A percentile compares a stretch with the other conserved stretches of the same genome.
These are phyloP conservation scores for Pterulicium gracile DNA, from an alignment of 1,284 basidiomycete genomes.

Conservation along the genomic window DNA sequence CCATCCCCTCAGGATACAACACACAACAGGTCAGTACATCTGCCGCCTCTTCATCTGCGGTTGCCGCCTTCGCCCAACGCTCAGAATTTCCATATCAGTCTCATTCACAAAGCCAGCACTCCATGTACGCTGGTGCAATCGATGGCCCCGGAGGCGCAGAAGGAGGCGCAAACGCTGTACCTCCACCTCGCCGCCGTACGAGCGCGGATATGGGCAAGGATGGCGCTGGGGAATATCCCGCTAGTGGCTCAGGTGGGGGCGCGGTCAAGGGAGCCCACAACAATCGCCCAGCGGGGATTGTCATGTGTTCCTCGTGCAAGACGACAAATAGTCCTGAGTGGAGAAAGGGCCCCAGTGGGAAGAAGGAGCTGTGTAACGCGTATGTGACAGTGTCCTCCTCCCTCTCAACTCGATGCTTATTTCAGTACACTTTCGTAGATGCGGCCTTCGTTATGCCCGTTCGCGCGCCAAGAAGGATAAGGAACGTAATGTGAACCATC, in stretches of 20 bases:
- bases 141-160: constrained; percentile 12
- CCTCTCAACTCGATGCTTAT: constrained; percentile 14
- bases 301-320: constrained; percentile 76
- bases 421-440: constrained; percentile 33
- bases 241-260: constrained; percentile 13
- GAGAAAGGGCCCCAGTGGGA: constrained; percentile 84
- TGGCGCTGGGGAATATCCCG: constrained; percentile 7
- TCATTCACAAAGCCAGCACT: too few species aligned
- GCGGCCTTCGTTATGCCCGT: constrained; percentile 71
- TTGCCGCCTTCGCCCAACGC: too few species aligned
- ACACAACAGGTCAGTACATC: too few species aligned
- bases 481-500: constrained; percentile 22
- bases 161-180: constrained; percentile 38
- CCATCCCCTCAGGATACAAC: too few species aligned
- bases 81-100: too few species aligned
- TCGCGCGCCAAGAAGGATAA: constrained; percentile 79
- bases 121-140: too few species aligned
- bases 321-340: constrained; percentile 85
- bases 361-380: constrained; percentile 92
- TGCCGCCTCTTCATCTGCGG: too few species aligned
- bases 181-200: constrained; percentile 50
- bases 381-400: constrained; percentile 30
- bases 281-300: constrained; percentile 63
- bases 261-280: too few species aligned
- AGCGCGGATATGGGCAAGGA: constrained; percentile 28